Conservation (phyloP, 2,329 filamentous ascomycete species). For the Fusarium sublunatum region DNA sequence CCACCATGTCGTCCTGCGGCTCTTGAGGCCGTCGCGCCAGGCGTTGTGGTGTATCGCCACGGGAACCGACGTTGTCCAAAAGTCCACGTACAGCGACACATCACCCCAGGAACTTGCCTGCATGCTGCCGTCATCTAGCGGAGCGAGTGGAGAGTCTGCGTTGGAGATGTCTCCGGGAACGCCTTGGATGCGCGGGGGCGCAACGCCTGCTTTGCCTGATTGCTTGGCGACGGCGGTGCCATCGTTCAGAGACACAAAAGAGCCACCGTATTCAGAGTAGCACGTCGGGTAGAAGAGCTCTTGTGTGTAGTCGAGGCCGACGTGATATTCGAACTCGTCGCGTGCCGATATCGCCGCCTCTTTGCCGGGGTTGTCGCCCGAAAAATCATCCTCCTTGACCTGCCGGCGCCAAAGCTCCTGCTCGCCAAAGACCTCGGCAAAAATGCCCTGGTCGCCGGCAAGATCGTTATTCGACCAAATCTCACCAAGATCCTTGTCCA, state of each 20-base stretch:
- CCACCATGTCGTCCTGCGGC: constrained; percentile 40
- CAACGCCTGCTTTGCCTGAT: constrained; percentile 37
- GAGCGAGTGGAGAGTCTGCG: constrained; percentile 28
- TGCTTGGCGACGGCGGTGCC: constrained; percentile 23
- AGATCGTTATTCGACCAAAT: constrained; percentile 28
- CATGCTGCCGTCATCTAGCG: constrained; percentile 5
- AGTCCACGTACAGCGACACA: constrained; percentile 40
- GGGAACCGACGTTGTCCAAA: constrained; percentile 41
- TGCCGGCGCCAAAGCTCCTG: constrained; percentile 42
- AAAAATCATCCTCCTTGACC: constrained; percentile 1
- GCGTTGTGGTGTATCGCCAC: constrained; percentile 46
- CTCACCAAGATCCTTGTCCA: constrained; percentile 36
- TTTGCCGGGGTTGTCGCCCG: constrained; percentile 25
- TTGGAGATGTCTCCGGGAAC: constrained; percentile 40
- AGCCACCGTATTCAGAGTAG: constrained; percentile 45
- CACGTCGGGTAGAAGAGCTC: constrained; percentile 48
- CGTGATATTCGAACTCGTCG: constrained; percentile 43
- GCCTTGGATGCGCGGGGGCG: constrained; percentile 38
- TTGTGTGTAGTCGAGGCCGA: constrained; percentile 47
- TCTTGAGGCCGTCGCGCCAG: constrained; percentile 42
- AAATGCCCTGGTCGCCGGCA: constrained; percentile 48
- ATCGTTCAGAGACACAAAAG: constrained; percentile 41
- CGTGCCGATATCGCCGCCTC: constrained; percentile 22
- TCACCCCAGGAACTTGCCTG: constrained; percentile 31
- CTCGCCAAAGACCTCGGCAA: constrained; percentile 49